A percentile compares a stretch with the other conserved stretches of the same genome.
Conservation (phyloP, 306 rosid species). For the Elaeagnus macrophylla region DNA sequence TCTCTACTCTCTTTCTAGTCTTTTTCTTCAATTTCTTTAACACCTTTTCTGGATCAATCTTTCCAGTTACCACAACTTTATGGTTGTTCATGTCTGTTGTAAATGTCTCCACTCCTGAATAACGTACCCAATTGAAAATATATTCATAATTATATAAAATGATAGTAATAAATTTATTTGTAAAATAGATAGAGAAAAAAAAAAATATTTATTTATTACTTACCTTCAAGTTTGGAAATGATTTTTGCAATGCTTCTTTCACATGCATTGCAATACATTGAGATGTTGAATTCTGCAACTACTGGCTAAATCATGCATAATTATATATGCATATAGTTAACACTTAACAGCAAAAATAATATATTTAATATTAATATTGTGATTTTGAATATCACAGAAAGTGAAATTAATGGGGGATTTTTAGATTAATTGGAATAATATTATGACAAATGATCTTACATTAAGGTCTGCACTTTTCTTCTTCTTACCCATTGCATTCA, state of each 20-base stretch:
- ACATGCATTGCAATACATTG: slow-evolving; percentile 78
- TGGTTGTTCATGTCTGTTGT: slow-evolving; percentile 53
- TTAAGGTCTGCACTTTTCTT: slow-evolving; percentile 24
- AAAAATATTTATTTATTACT: neutral
- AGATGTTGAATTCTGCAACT: slow-evolving; percentile 44
- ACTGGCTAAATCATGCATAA: slow-evolving; percentile 12
- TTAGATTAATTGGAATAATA: neutral
- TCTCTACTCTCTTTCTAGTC: slow-evolving; percentile 57
- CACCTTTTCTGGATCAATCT: slow-evolving; percentile 46
- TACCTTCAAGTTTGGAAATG: slow-evolving; percentile 66
- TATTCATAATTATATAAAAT: neutral
- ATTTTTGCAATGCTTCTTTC: slow-evolving; percentile 59
- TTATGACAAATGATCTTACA: too few species aligned
- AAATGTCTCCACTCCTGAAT: slow-evolving; percentile 58
- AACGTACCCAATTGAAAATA: neutral
- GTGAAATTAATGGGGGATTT: neutral
- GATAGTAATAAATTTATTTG: neutral
- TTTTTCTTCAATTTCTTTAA: slow-evolving; percentile 62
- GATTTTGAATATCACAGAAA: neutral
- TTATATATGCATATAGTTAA: neutral
- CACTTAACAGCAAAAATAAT: neutral
- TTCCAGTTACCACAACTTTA: slow-evolving; percentile 51
- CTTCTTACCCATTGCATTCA: slow-evolving; percentile 42
- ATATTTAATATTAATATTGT: neutral
- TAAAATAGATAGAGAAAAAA: neutral